Evolutionary conservation across 768 basidiomycete genomes (phyloP), one percentile per base, ranked within the genome.

Genomic region (Tricholoma terreum): DNA sequence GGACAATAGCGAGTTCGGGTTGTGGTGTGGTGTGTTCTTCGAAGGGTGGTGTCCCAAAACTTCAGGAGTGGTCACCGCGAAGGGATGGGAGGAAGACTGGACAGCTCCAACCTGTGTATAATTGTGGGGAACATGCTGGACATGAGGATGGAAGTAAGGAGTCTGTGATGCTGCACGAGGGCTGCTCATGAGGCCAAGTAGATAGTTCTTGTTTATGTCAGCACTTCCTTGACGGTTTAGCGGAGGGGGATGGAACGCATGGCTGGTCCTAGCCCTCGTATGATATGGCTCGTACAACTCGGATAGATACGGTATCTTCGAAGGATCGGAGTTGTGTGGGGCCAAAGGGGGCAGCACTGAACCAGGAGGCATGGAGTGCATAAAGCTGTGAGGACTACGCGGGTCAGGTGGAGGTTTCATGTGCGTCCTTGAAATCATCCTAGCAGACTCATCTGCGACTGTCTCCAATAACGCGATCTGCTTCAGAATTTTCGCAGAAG

Each of bases 391-490:
- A 21, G 24, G 53, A 15, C 54, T 50, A 17, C 52, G 35, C 7
- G 45, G 33, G 42, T 61, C 50, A 8, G 50, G 50, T 21, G 57
- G 53, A 21, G 57, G 55, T 53, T 50, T 55, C 36, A 40, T 58
- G 43, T 61, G 61, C 56, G 72, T 67, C 56, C 65, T 72, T 57
- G 17, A 82, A 77, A 22, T 78, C 77, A 85, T 79, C 58, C 80
- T 78, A 6, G 84, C 85, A 4, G 90, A 89, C 67, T 92, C 89
- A 63, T 86, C 83, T 0, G 84, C 87, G 34, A 90, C 84, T 12
- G 82, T 76, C 67, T 91, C 88, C 10, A 90, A 73, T 58, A 91
- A 74, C 2, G 88, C 88, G 22, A 87, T 75, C 61, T 86, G 90
- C 69, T 84, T 84, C 69, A 89, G 69, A 56, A 79, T 82, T 66